phyloP scores from a whole-genome alignment of 116 monocot genomes.

The Iris pallida region DNA sequence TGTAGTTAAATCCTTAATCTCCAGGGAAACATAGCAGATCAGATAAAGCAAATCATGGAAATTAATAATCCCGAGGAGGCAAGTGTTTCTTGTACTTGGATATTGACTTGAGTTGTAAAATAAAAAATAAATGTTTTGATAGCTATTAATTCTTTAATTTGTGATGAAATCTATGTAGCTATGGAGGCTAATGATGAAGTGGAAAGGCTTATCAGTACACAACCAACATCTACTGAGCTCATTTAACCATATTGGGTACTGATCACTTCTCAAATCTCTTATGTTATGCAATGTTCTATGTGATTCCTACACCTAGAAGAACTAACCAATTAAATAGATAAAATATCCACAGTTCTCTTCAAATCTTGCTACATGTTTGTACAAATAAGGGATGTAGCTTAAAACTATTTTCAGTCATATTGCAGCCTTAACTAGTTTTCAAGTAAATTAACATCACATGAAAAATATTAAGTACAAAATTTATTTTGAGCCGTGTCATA shows the following conservation, averaged over 20 bases:
- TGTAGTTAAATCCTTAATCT: not conserved
- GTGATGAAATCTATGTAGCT: slow-evolving; percentile 33
- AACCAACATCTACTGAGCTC: slow-evolving; percentile 26
- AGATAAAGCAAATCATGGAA: slow-evolving; percentile 92
- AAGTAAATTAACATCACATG: no score
- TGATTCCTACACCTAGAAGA: no score
- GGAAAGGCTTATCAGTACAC: slow-evolving; percentile 78
- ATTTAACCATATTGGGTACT: slow-evolving; percentile 19
- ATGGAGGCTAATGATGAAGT: slow-evolving; percentile 98
- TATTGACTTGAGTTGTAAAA: not conserved
- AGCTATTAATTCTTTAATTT: not conserved
- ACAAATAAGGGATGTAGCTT: no score
- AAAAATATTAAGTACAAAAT: no score
- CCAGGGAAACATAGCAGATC: slow-evolving; percentile 77
- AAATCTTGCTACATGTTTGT: no score
- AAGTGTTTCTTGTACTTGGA: slow-evolving; percentile 18
- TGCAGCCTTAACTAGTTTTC: no score
- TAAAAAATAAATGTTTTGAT: slow-evolving; percentile 1
- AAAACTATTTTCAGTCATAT: no score
- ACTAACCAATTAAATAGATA: no score
- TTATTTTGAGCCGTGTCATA: no score
- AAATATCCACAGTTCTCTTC: no score
- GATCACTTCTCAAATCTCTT: no score
- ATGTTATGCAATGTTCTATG: no score
- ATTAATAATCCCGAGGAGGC: slow-evolving; percentile 95